Evolutionary conservation across 2,329 filamentous ascomycete species (phyloP).

Genomic region (Aureobasidium subglaciale): DNA sequence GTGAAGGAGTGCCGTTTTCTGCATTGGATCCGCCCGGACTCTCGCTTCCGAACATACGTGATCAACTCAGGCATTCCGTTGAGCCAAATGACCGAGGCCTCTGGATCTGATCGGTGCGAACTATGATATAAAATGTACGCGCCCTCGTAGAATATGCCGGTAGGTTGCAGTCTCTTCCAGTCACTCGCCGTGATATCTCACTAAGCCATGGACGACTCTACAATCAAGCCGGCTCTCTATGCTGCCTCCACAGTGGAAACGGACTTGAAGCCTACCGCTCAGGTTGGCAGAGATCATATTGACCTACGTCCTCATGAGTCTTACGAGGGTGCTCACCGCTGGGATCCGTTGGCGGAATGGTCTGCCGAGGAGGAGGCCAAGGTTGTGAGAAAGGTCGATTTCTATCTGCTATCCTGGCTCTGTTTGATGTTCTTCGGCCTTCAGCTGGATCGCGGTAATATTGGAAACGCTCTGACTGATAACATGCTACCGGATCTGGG

Average conservation of each 20-base stretch:
- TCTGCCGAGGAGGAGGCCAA: conserved; percentile 14
- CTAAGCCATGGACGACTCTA: conserved; percentile 5
- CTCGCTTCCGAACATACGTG: not conserved
- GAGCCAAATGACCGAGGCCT: not conserved
- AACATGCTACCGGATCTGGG: conserved; percentile 16
- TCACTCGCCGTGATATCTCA: not conserved
- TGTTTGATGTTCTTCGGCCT: conserved; percentile 18
- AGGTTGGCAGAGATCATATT: conserved; percentile 12
- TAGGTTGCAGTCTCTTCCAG: not conserved
- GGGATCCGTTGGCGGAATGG: conserved; percentile 17
- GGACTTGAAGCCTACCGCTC: not conserved
- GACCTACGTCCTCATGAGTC: conserved; percentile 9
- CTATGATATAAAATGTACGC: not conserved
- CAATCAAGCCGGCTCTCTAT: conserved; percentile 11
- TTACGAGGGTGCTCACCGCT: conserved; percentile 9
- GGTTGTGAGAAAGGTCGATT: conserved; percentile 18
- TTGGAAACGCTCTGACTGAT: conserved; percentile 18
- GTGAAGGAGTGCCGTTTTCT: not conserved
- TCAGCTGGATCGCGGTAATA: conserved; percentile 17
- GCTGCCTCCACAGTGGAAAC: not conserved
- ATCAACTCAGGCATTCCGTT: not conserved
- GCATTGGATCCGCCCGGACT: not conserved
- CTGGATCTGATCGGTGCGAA: not conserved
- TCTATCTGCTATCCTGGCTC: conserved; percentile 15
- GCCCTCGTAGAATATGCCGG: not conserved